These are phyloP conservation scores for Candida rishiriensis DNA, from an alignment of 805 yeast species.

Conservation along the genomic window DNA sequence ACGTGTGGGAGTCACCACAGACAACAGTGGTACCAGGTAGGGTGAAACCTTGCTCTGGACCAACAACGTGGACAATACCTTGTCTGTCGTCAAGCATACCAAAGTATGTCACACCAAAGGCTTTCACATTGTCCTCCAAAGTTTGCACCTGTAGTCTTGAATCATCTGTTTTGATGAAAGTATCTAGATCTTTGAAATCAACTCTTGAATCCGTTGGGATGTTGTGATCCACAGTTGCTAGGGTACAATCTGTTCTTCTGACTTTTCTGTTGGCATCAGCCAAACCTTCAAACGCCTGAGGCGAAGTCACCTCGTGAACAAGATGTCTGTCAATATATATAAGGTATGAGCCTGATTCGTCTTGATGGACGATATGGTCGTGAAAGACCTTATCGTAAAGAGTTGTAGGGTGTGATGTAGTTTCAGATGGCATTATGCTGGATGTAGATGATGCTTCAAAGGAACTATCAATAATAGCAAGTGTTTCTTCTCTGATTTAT, in stretches of 20 bases:
- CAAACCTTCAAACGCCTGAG: constrained; percentile 98
- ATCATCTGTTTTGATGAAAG: constrained; percentile 86
- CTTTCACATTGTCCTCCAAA: constrained; percentile 86
- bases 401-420: constrained; percentile 52
- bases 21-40: constrained; percentile 98
- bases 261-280: constrained; percentile 82
- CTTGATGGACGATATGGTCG: constrained; percentile 89
- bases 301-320: constrained; percentile 98
- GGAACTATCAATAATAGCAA: not conserved
- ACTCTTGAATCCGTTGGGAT: constrained; percentile 92
- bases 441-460: not conserved
- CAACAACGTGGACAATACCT: constrained; percentile 97
- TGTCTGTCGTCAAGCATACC: constrained; percentile 95
- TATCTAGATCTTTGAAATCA: constrained; percentile 62
- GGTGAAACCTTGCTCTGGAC: constrained; percentile 99
- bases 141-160: constrained; percentile 91
- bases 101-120: constrained; percentile 83
- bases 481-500: no score
- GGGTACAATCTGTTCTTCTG: constrained; percentile 88
- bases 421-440: constrained; percentile 29
- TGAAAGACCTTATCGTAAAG: constrained; percentile 94
- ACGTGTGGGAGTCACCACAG: constrained; percentile 98
- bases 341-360: constrained; percentile 80
- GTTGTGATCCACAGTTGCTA: constrained; percentile 95
- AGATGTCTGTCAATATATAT: constrained; percentile 94